A percentile compares a stretch with the other conserved stretches of the same genome.
These are phyloP conservation scores for Ceratobasidium theobromae DNA, from an alignment of 1,284 basidiomycete species.

Conservation along the genomic window DNA sequence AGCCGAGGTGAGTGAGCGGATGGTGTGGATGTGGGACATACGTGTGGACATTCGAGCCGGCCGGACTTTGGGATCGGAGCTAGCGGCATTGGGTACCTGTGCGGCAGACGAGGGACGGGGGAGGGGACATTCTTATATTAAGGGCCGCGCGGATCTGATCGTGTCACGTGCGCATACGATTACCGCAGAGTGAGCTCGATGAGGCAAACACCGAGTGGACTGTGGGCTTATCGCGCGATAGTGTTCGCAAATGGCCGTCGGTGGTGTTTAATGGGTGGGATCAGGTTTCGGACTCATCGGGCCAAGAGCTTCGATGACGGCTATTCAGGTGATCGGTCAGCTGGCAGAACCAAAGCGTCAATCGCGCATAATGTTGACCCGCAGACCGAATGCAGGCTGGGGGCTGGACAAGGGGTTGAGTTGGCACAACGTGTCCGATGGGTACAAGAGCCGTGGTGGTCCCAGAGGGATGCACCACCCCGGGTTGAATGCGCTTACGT, in stretches of 20 bases:
- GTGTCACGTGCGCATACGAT: conserved; percentile 4
- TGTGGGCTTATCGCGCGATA: neutral
- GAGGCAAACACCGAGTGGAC: no score
- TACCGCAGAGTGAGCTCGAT: neutral
- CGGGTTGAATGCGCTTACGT: no score
- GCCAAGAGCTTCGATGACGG: neutral
- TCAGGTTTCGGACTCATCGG: conserved; percentile 14
- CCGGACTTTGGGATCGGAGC: conserved; percentile 14
- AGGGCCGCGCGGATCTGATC: neutral
- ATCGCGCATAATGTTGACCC: no score
- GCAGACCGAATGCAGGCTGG: no score
- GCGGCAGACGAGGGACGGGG: neutral
- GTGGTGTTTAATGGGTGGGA: neutral
- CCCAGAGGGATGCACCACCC: no score
- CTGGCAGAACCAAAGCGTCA: no score
- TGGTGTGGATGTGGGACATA: neutral
- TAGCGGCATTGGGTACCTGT: conserved; percentile 1
- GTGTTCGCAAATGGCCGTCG: neutral
- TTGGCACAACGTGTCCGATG: no score
- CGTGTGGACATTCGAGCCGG: conserved; percentile 21
- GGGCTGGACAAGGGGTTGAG: no score
- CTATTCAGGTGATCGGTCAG: no score
- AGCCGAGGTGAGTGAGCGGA: neutral
- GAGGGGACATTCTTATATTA: conserved; percentile 9
- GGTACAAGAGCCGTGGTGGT: no score